Conservation (phyloP, 805 yeast genomes). For the Tetrapisispora namnaoensis region DNA sequence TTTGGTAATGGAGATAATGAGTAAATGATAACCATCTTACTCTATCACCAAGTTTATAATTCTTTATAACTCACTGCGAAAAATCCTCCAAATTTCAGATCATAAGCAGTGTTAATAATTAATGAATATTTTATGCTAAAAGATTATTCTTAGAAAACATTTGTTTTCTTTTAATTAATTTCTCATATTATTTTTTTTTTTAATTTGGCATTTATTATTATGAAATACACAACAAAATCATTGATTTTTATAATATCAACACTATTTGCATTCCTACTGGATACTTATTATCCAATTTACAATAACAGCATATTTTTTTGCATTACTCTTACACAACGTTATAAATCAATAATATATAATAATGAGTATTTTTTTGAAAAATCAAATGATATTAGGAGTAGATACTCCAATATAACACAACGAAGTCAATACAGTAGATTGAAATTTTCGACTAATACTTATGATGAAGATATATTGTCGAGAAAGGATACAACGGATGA, state of each 20-base stretch:
- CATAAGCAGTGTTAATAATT: neutral
- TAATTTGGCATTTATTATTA: neutral
- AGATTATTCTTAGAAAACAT: neutral
- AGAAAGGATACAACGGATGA: neutral
- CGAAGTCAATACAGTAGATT: constrained; percentile 6
- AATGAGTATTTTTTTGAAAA: constrained; percentile 1
- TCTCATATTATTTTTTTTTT: no score
- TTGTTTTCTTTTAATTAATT: neutral
- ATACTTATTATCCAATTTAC: neutral
- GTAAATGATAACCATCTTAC: no score
- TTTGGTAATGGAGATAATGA: no score
- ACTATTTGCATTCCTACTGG: neutral
- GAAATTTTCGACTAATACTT: constrained; percentile 23
- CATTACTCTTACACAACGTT: neutral
- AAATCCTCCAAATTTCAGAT: neutral
- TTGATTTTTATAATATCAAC: neutral
- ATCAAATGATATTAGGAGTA: constrained; percentile 10
- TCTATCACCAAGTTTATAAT: no score
- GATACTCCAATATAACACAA: constrained; percentile 11
- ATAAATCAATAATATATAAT: neutral
- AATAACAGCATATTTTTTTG: neutral
- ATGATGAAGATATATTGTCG: constrained; percentile 12
- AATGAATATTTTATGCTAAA: neutral
- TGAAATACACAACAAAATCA: neutral
- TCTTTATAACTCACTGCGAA: neutral